Base-by-base conservation (phyloP, 192 early-diverging fungal genomes). In the Coemansia sp. region DNA sequence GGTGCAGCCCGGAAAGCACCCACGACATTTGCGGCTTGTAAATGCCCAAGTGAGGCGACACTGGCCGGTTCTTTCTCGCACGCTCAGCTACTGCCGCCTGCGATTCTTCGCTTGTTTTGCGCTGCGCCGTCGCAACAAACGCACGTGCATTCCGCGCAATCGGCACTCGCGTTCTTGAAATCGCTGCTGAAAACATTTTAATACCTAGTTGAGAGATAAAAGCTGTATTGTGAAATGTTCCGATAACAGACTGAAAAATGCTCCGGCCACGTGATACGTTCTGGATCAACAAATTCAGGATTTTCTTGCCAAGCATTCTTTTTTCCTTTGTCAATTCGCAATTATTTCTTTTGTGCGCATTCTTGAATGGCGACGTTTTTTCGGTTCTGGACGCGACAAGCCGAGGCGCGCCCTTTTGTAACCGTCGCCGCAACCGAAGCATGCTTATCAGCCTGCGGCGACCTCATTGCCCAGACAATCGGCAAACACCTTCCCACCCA, bases 11-110 rank as follows among this genome's bases (percentile, higher is more conserved):
- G 15, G 93, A 94, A 65, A 94, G 66, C 65, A 84, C 74, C 92
- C 89, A 91, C 21, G 93, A 91, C 72, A 95, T 70, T 71, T 96
- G 92, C 37, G 90, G 91, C 84, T 94, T 83, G 85, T 96, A 98
- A 82, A 98, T 98, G 50, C 80, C 78, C 59, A 95, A 71, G 63
- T 94, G 87, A 22, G 94, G 95, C 56, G 90, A 88, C 19, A 88
- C 80, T 19, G 95, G 95, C 45, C 95, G 90, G 76, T 79, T 74
- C 70, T 77, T 70, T 15, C 58, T 66, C 14, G 79, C 83, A 43
- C 77, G 83, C 68, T 74, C 73, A 5, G 83, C 77, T 7, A 84
- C 69, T 15, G 64, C 69, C 11, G 59, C 48, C 56, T 84, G 83
- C 14, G 67, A 58, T 57, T 72, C 68, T 27, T 60, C 60, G 19